Evolutionary conservation across 2,329 filamentous ascomycete genomes (phyloP).

Genomic region (Fusarium goolgardi): DNA sequence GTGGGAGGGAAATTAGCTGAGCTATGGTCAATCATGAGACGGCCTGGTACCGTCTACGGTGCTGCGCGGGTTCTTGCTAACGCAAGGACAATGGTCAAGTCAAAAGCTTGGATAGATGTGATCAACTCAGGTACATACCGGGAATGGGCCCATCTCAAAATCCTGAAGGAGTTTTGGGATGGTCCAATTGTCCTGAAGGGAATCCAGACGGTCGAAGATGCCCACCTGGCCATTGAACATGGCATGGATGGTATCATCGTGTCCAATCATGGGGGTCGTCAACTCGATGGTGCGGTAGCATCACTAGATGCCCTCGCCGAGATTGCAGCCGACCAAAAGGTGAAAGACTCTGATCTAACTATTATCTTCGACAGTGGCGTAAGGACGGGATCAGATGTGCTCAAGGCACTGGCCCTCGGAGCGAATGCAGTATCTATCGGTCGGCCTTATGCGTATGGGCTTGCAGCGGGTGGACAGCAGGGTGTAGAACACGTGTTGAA

Average conservation of each 20-base stretch:
- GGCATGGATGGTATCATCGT: constrained; percentile 56
- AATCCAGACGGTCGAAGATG: constrained; percentile 56
- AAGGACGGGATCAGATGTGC: constrained; percentile 54
- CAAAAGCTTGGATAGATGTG: constrained; percentile 42
- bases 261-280: constrained; percentile 58
- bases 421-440: constrained; percentile 59
- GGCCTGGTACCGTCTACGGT: constrained; percentile 41
- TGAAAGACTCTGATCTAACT: constrained; percentile 52
- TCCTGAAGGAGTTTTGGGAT: constrained; percentile 69
- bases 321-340: constrained; percentile 66
- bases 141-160: constrained; percentile 71
- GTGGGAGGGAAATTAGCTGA: constrained; percentile 28
- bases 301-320: constrained; percentile 66
- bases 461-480: constrained; percentile 52
- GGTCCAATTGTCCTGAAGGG: constrained; percentile 61
- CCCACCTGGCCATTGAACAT: constrained; percentile 52
- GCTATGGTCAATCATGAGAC: constrained; percentile 35
- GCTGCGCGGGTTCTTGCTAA: constrained; percentile 36
- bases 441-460: constrained; percentile 53
- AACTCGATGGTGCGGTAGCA: constrained; percentile 54
- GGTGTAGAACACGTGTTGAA: constrained; percentile 67
- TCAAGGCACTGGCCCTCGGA: constrained; percentile 57
- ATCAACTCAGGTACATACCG: constrained; percentile 58
- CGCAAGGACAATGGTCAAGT: constrained; percentile 26
- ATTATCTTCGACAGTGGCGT: constrained; percentile 63